Evolutionary conservation across 495 filamentous ascomycete species (phyloP).

Genomic region (Beverwykella pulmonaria): DNA sequence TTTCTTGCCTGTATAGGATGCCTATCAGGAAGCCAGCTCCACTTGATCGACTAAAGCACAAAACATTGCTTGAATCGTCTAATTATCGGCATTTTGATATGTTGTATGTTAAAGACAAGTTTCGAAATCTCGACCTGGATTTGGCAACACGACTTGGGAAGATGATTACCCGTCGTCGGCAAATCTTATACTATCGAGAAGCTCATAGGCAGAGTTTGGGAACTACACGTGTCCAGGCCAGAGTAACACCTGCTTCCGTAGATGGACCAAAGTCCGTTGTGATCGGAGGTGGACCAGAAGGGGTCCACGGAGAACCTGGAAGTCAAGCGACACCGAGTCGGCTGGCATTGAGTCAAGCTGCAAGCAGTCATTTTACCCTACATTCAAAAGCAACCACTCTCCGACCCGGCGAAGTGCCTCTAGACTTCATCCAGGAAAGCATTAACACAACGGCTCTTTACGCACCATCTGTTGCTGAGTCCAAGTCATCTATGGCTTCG

Average conservation of each 20-base stretch:
- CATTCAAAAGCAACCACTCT: neutral
- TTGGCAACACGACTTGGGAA: constrained; percentile 7
- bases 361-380: neutral
- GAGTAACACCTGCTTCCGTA: no score
- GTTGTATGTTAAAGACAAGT: constrained; percentile 10
- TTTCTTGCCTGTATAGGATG: constrained; percentile 7
- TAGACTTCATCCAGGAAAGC: neutral
- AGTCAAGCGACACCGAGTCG: no score
- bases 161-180: constrained; percentile 13
- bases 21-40: constrained; percentile 19
- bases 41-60: constrained; percentile 3
- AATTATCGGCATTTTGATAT: constrained; percentile 19
- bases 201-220: neutral
- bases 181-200: constrained; percentile 10
- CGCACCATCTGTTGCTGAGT: neutral
- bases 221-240: neutral
- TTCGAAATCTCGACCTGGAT: neutral
- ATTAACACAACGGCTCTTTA: neutral
- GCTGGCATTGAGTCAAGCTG: neutral
- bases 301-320: neutral
- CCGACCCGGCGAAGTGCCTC: no score
- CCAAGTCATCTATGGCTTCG: neutral
- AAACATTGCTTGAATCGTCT: neutral
- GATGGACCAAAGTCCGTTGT: no score
- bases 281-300: neutral